Base-by-base conservation (phyloP, 305 asterid genomes). In the Fraxinus nigra region DNA sequence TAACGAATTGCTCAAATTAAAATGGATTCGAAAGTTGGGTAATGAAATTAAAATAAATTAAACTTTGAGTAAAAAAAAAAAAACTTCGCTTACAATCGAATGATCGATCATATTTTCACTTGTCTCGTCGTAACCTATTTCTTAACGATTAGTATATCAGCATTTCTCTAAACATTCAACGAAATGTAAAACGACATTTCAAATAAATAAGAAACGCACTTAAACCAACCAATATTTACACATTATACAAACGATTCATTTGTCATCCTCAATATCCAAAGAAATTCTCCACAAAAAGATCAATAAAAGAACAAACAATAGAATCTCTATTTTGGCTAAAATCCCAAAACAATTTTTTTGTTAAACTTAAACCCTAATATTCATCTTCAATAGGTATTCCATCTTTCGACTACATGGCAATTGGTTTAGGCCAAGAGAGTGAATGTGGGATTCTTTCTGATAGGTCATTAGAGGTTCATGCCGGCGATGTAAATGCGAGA, bases 381-480 rank as follows among this genome's bases (percentile, higher is more conserved):
- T 30, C 32, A 30, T 30, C n/a, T n/a, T n/a, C n/a, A n/a, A n/a
- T n/a, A n/a, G n/a, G n/a, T 20, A 40, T 56, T 48, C 81, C 79
- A 6, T 48, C 48, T 5, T 7, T 81, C 59, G 86, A 11, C 16
- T 81, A 54, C 26, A 74, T 74, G 14, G 34, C 34, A 32, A 5
- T 0, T 32, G 34, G 34, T 32, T 32, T 32, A 32, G 34, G 34
- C 0, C 34, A 81, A 38, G 87, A 75, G 28, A 80, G n/a, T 34
- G 84, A 74, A 32, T 80, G 82, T 54, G 84, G 78, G 34, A 26
- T 70, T 69, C 18, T 80, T 51, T 74, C 85, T 0, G 78, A 63
- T 40, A 70, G 76, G 76, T 82, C 77, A 54, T 65, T 83, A 0
- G 81, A 69, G 65, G 20, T 79, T 6, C 84, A 33, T 56, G 75